These are phyloP conservation scores for Cladophialophora exuberans DNA, from an alignment of 2,329 filamentous ascomycete genomes.

Conservation along the genomic window DNA sequence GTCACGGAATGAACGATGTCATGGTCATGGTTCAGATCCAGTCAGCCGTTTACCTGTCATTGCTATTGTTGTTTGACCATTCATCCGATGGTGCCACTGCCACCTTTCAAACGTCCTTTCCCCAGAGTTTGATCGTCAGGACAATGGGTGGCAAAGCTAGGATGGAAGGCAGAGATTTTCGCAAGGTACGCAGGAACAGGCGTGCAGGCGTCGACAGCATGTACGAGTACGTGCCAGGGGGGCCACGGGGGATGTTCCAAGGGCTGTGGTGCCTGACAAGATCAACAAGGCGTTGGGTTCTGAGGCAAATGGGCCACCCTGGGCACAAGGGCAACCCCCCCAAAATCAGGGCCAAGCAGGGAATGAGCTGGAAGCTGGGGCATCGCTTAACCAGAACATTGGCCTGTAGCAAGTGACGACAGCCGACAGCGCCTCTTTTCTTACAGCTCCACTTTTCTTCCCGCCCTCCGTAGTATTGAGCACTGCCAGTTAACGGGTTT, in stretches of 20 bases:
- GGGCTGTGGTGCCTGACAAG: not conserved
- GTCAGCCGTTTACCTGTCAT: not conserved
- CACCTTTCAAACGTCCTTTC: not conserved
- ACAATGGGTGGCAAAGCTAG: constrained; percentile 12
- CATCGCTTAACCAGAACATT: not conserved
- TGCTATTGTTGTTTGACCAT: not conserved
- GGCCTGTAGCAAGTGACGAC: constrained; percentile 9
- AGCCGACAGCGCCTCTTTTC: constrained; percentile 9
- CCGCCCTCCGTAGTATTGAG: constrained; percentile 17
- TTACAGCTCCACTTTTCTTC: constrained; percentile 4
- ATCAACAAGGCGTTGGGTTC: not conserved
- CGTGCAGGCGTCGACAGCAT: not conserved
- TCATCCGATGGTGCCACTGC: constrained; percentile 5
- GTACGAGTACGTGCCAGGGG: constrained; percentile 1
- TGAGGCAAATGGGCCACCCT: constrained; percentile 5
- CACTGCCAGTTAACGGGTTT: not conserved
- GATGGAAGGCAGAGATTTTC: constrained; percentile 15
- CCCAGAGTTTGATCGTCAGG: constrained; percentile 10
- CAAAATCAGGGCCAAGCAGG: not conserved
- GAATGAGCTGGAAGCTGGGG: not conserved
- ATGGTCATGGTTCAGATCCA: not conserved
- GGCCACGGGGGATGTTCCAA: not conserved
- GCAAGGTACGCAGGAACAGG: constrained; percentile 9
- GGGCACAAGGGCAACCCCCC: not conserved
- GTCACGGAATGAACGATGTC: not conserved